These are phyloP conservation scores for Termitomyces sp. DNA, from an alignment of 768 basidiomycete species.

Conservation along the genomic window DNA sequence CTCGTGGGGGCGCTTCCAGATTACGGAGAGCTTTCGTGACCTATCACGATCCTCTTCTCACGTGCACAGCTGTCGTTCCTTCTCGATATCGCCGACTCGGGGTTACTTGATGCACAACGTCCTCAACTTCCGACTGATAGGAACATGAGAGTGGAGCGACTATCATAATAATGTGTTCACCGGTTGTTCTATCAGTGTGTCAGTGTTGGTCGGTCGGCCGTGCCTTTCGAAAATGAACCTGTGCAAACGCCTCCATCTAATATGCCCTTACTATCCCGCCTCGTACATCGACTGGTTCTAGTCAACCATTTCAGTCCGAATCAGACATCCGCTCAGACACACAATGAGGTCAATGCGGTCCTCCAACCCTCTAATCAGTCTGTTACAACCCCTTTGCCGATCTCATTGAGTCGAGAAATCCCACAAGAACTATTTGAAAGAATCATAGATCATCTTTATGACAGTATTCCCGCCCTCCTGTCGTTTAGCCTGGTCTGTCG, in stretches of 20 bases:
- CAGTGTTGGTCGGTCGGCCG: neutral
- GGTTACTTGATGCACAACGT: neutral
- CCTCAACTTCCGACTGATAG: neutral
- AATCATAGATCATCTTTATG: slow-evolving; percentile 9
- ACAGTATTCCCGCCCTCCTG: slow-evolving; percentile 8
- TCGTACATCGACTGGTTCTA: slow-evolving; percentile 4
- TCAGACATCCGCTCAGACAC: neutral
- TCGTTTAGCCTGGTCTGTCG: slow-evolving; percentile 19
- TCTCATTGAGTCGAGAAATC: slow-evolving; percentile 2
- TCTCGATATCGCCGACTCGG: no score
- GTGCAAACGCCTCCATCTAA: neutral
- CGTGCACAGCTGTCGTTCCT: neutral
- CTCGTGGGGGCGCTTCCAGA: no score
- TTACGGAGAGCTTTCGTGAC: no score
- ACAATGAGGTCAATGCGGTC: neutral
- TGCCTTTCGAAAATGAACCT: neutral
- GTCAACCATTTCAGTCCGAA: neutral
- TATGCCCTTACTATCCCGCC: slow-evolving; percentile 6
- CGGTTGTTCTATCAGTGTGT: neutral
- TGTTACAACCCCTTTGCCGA: slow-evolving; percentile 1
- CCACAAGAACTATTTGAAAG: slow-evolving; percentile 14
- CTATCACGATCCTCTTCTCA: neutral
- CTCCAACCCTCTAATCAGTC: neutral
- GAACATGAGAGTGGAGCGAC: neutral
- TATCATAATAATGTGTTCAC: neutral